phyloP scores from a whole-genome alignment of 306 rosid genomes.

The Malus sylvestris region DNA sequence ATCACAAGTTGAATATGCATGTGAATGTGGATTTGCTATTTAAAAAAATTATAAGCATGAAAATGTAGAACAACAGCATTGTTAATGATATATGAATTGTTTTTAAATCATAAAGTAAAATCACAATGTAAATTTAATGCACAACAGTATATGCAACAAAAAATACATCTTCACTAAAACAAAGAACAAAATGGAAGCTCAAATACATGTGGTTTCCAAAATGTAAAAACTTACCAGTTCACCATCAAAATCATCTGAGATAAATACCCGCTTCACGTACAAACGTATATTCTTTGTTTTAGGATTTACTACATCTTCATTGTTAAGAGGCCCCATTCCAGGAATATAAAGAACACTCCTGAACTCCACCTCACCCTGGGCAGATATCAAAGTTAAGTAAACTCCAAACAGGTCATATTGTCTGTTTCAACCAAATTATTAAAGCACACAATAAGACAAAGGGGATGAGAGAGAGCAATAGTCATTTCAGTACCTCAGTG shows the following conservation, averaged over 20 bases:
- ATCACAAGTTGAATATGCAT: not conserved
- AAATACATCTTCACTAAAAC: not conserved
- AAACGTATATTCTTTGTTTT: constrained; percentile 90
- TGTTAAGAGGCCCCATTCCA: constrained; percentile 96
- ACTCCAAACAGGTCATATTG: not conserved
- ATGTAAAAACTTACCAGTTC: constrained; percentile 73
- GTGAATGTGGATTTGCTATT: not conserved
- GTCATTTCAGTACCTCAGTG: constrained; percentile 59
- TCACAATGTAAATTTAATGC: not conserved
- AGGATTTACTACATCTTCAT: constrained; percentile 84
- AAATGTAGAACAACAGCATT: not conserved
- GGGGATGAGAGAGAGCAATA: not conserved
- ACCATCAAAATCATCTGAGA: constrained; percentile 97
- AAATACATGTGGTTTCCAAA: not conserved
- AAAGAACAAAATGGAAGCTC: not conserved
- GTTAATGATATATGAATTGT: not conserved
- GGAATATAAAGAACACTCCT: constrained; percentile 91
- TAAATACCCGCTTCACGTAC: constrained; percentile 91
- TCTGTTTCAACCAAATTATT: not conserved
- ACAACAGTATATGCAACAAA: not conserved
- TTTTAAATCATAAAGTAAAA: not conserved
- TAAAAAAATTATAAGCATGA: not conserved
- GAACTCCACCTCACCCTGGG: constrained; percentile 96
- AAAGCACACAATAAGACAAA: not conserved
- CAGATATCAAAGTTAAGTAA: constrained; percentile 13